Conservation (phyloP, 2,329 filamentous ascomycete species). For the Alternaria infectoria region DNA sequence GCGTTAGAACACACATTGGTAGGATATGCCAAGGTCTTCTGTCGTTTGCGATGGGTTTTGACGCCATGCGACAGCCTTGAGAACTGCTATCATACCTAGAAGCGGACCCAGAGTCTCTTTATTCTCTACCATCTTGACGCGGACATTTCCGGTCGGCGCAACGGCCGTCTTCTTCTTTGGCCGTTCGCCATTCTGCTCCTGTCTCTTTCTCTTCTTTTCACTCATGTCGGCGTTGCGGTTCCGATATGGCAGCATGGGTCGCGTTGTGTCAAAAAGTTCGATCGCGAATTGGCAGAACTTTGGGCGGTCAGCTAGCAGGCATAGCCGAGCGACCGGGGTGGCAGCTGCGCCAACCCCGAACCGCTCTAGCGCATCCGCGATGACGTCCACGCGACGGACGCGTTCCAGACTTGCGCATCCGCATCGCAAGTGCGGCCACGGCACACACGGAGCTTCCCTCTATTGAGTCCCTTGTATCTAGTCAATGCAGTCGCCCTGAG, state of each 20-base stretch:
- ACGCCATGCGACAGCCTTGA: neutral
- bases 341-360: fast-evolving
- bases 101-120: constrained; percentile 57
- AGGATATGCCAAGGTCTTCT: fast-evolving
- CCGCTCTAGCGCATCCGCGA: neutral
- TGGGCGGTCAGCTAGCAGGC: constrained; percentile 18
- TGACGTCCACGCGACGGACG: constrained; percentile 25
- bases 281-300: constrained; percentile 28
- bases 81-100: constrained; percentile 50
- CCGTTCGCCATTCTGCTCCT: constrained; percentile 34
- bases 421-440: neutral
- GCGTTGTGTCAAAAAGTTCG: constrained; percentile 33
- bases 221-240: constrained; percentile 32
- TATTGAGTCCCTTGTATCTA: neutral
- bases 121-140: constrained; percentile 56
- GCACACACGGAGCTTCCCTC: neutral
- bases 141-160: constrained; percentile 47
- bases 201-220: constrained; percentile 50
- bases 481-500: neutral
- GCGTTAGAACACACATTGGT: neutral
- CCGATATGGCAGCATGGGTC: constrained; percentile 10
- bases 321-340: constrained; percentile 14
- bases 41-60: neutral
- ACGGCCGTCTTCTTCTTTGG: constrained; percentile 55
- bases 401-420: constrained; percentile 8